Percentiles rank a stretch among this genome's conserved stretches.
Evolutionary conservation across 768 basidiomycete species (phyloP).

Genomic region (Agaricus sinodeliciosus): DNA sequence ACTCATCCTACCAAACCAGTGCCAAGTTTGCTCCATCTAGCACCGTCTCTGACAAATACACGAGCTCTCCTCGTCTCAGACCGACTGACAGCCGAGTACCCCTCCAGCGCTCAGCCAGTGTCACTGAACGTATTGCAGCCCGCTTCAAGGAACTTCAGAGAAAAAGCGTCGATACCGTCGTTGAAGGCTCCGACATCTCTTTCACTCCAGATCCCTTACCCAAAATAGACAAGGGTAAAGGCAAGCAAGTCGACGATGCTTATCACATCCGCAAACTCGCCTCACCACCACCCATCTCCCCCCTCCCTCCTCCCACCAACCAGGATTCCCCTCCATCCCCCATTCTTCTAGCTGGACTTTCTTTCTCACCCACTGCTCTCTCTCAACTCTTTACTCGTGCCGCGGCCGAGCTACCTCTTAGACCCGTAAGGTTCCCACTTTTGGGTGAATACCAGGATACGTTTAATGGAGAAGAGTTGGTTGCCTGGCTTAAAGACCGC

Average conservation of each 20-base stretch:
- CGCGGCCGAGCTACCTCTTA: slow-evolving; percentile 61
- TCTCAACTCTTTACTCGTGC: slow-evolving; percentile 69
- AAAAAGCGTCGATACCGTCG: slow-evolving; percentile 34
- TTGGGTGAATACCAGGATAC: slow-evolving; percentile 81
- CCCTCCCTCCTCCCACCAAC: slow-evolving; percentile 42
- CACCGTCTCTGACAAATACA: slow-evolving; percentile 65
- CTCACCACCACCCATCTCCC: slow-evolving; percentile 62
- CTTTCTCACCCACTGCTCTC: slow-evolving; percentile 56
- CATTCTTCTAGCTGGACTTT: slow-evolving; percentile 70
- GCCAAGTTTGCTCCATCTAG: slow-evolving; percentile 80
- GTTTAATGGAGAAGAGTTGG: slow-evolving; percentile 87
- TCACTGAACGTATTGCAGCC: slow-evolving; percentile 81
- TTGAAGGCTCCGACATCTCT: slow-evolving; percentile 25
- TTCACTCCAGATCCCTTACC: slow-evolving; percentile 27
- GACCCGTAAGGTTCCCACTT: slow-evolving; percentile 68
- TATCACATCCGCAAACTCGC: slow-evolving; percentile 24
- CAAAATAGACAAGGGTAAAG: slow-evolving; percentile 83
- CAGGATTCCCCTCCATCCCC: slow-evolving; percentile 32
- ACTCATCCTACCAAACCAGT: slow-evolving; percentile 31
- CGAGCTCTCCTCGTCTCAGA: slow-evolving; percentile 64
- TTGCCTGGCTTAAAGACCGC: slow-evolving; percentile 73
- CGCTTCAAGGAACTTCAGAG: slow-evolving; percentile 78
- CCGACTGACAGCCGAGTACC: slow-evolving; percentile 46
- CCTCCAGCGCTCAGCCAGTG: slow-evolving; percentile 65
- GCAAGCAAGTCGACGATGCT: slow-evolving; percentile 39